Conservation (phyloP, 495 filamentous ascomycete genomes). For the Annulohypoxylon nitens region DNA sequence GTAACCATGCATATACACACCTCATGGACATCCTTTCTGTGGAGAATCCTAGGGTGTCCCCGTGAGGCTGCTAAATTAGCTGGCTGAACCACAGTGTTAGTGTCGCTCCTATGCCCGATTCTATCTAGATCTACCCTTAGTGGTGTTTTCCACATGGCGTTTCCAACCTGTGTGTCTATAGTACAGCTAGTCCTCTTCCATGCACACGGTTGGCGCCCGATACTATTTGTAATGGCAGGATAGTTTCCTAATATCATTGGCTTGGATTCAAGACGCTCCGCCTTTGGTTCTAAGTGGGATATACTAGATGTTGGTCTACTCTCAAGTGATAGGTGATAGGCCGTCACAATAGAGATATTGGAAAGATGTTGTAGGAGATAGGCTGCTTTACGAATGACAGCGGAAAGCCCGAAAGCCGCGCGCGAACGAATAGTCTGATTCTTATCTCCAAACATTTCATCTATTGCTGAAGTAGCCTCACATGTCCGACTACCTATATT, state of each 20-base stretch:
- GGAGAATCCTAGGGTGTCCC: slow-evolving; percentile 17
- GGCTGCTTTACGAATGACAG: slow-evolving; percentile 17
- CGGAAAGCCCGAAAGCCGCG: slow-evolving; percentile 8
- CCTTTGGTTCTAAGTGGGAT: slow-evolving; percentile 17
- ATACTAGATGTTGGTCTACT: neutral
- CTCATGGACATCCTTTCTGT: neutral
- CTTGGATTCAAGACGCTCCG: neutral
- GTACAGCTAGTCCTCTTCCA: slow-evolving; percentile 9
- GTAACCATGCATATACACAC: slow-evolving; percentile 17
- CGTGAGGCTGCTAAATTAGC: slow-evolving; percentile 37
- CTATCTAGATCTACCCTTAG: slow-evolving; percentile 31
- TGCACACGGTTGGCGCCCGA: slow-evolving; percentile 10
- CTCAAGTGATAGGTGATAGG: slow-evolving; percentile 29
- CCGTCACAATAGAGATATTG: slow-evolving; percentile 16
- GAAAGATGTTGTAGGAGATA: slow-evolving; percentile 12
- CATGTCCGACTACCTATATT: slow-evolving; percentile 4
- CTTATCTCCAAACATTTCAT: slow-evolving; percentile 3
- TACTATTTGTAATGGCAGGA: slow-evolving; percentile 33
- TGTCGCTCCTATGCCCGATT: slow-evolving; percentile 28
- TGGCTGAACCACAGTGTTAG: slow-evolving; percentile 23
- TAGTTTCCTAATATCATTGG: slow-evolving; percentile 14
- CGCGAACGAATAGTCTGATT: neutral
- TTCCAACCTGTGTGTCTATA: slow-evolving; percentile 10
- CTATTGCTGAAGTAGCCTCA: slow-evolving; percentile 1
- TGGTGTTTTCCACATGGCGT: neutral